Evolutionary conservation across 1,284 basidiomycete species (phyloP), one percentile per base, ranked within the genome.

Genomic region (Ustilago shanxiensis): DNA sequence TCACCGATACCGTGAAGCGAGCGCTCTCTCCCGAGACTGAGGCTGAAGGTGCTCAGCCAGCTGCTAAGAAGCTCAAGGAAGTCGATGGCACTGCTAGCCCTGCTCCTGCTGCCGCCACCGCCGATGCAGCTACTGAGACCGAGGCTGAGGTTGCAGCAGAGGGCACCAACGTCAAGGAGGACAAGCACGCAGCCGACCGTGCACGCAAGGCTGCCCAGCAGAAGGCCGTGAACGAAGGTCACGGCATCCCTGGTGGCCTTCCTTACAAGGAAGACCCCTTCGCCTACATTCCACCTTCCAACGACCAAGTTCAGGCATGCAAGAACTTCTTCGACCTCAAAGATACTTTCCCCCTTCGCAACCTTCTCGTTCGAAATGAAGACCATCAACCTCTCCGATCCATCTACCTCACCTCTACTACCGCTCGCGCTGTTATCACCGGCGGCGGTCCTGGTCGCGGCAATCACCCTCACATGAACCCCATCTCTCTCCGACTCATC

Each of bases 281-380:
- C 58, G 79, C 71, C 14, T 84, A 82, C 66, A 77, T 85, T 24
- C 61, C 67, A 16, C 67, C 71, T 3, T 52, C 63, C 26, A 79
- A 84, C 50, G 66, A 78, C 28, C 77, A 85, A 59, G 65, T 78
- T n/a, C 68, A 66, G 55, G 62, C 68, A 18, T 72, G 52, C 83
- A 93, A 93, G 62, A 88, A 91, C 41, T 92, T 92, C 80, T 91
- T 97, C 66, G 89, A 91, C 67, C 89, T 98, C 67, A 89, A 88
- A 29, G 80, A 91, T n/a, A 87, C 88, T 52, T 98, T 95, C 87
- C 93, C 94, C 8, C 88, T 90, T 18, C 87, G 88, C 61, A 94
- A 93, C 85, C 88, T 93, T 58, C 93, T 93, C 66, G 94, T 98
- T 16, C 92, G 97, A 70, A 98, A 96, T 86, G 91, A 93, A 1